Evolutionary conservation across 2,329 filamentous ascomycete genomes (phyloP).

Genomic region (Hirsutella rhossiliensis): DNA sequence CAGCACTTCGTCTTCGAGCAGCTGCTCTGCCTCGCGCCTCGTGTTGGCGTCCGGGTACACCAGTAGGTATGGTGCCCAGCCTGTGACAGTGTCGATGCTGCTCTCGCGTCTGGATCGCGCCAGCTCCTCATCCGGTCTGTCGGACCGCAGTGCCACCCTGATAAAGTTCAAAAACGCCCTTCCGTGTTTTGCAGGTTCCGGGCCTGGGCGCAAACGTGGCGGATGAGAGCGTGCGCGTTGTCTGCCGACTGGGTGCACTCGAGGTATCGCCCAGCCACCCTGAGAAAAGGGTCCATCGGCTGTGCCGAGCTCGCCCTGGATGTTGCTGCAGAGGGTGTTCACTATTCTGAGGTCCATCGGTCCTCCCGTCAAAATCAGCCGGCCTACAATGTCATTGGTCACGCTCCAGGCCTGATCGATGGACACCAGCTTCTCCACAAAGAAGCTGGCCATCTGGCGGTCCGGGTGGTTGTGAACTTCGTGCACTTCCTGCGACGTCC

Average conservation of each 20-base stretch:
- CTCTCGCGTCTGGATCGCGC: conserved; percentile 8
- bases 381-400: conserved; percentile 43
- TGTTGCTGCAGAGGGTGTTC: conserved; percentile 38
- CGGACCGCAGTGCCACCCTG: conserved; percentile 14
- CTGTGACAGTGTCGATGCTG: conserved; percentile 17
- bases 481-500: conserved; percentile 33
- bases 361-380: conserved; percentile 40
- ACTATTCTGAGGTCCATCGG: conserved; percentile 40
- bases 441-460: conserved; percentile 29
- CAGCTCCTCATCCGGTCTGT: conserved; percentile 14
- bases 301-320: conserved; percentile 33
- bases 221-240: conserved; percentile 25
- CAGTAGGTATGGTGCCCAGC: conserved; percentile 41
- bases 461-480: conserved; percentile 28
- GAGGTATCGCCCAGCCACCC: conserved; percentile 44
- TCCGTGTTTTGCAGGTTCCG: conserved; percentile 32
- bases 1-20: conserved; percentile 33
- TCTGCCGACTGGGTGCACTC: conserved; percentile 22
- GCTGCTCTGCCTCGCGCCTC: conserved; percentile 26
- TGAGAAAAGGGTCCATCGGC: conserved; percentile 42
- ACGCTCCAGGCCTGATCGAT: conserved; percentile 43
- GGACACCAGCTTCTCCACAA: conserved; percentile 53
- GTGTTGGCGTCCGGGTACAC: conserved; percentile 32
- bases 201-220: conserved; percentile 31
- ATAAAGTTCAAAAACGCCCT: conserved; percentile 36